Evolutionary conservation across 129 eudicot species (phyloP), one percentile per base, ranked within the genome.

Genomic region (Sambucus nigra): DNA sequence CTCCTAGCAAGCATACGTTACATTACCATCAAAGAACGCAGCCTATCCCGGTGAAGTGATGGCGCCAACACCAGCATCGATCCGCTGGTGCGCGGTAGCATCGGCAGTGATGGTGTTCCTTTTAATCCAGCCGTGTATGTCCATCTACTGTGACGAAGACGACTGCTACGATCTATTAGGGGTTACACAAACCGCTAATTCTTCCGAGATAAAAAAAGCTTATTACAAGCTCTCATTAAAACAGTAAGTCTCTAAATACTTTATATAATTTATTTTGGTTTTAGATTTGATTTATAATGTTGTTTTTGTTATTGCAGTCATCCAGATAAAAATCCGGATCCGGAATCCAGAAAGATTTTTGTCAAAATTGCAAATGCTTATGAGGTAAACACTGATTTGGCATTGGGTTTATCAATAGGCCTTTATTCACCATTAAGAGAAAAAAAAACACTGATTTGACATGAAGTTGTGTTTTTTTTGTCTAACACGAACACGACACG

Each of bases 101-200:
- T 58, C 69, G 15, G 51, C 65, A 18, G 61, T 83, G 57, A 29
- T 65, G 38, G 19, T 82, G 60, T 51, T 32, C 47, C 80, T 79
- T 60, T 64, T 83, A 66, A 65, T 88, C 60, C 87, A 65, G 16
- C 82, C 92, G 64, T 78, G 94, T 45, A 9, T 68, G 29, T 77
- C 92, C 50, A 88, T 88, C 69, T 88, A 89, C 81, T 89, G 97
- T 41, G 97, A 89, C 47, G 97, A 89, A 67, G 97, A 89, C 62
- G 97, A 89, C 56, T 89, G 97, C 72, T 89, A 89, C 73, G 97
- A 89, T 85, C 95, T 89, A 59, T 77, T 89, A 0, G 95, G 97
- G 97, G 95, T 89, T 60, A 33, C 95, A 16, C 97, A 89, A 74
- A 68, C 27, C 67, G 76, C 97, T 25, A 88, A 88, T 73, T 41